Evolutionary conservation across 768 basidiomycete genomes (phyloP).

Genomic region (Ramaria sp.): DNA sequence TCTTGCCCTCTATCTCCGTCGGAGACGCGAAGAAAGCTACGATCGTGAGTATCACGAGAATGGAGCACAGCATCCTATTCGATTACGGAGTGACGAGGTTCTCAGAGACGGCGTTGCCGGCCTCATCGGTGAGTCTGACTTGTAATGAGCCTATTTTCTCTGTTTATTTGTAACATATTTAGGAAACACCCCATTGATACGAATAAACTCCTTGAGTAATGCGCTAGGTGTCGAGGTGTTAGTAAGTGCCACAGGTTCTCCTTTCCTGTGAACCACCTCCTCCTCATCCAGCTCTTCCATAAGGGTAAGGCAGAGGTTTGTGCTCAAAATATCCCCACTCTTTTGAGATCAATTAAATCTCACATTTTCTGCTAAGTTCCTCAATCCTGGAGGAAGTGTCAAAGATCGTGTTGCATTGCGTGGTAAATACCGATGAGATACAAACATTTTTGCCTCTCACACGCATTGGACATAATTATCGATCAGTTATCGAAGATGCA

Average conservation of each 20-base stretch:
- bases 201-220: constrained; percentile 87
- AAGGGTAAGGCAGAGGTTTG: constrained; percentile 86
- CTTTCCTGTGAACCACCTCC: background rate
- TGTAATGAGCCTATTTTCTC: background rate
- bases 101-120: constrained; percentile 66
- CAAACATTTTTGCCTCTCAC: background rate
- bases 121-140: constrained; percentile 55
- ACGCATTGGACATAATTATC: background rate
- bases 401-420: constrained; percentile 95
- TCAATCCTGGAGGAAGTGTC: constrained; percentile 96
- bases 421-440: constrained; percentile 36
- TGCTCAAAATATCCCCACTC: background rate
- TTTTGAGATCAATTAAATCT: background rate
- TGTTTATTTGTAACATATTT: background rate
- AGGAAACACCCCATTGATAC: constrained; percentile 92
- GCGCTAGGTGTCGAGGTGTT: constrained; percentile 89
- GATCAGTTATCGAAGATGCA: constrained; percentile 85
- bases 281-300: background rate
- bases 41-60: constrained; percentile 19
- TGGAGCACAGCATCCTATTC: constrained; percentile 36
- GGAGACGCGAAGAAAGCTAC: constrained; percentile 27
- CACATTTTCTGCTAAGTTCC: constrained; percentile 40
- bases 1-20: constrained; percentile 41
- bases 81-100: constrained; percentile 66
- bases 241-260: constrained; percentile 17